Evolutionary conservation across 192 early-diverging fungal species (phyloP), one percentile per base, ranked within the genome.

Genomic region (Cladochytrium replicatum): DNA sequence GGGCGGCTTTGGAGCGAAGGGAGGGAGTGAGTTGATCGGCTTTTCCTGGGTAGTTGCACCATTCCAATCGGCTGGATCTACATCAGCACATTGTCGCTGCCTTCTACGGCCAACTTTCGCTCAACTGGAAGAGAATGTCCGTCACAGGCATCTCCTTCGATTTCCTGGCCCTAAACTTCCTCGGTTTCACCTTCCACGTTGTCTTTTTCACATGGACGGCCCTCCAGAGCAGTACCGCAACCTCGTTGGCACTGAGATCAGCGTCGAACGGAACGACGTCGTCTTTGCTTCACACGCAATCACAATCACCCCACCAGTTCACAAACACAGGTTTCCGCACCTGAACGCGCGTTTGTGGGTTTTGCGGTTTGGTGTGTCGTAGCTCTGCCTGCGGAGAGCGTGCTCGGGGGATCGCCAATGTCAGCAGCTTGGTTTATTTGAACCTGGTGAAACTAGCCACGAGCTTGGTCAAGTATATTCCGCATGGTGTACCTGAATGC

Each of bases 131-230:
- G 19, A 72, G 87, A 25, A 84, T 85, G 46, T 84, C 71, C 72
- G 86, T 92, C 6, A 70, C 82, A 30, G 92, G 92, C 0, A 65
- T 96, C 25, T 96, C 92, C 2, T 71, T 91, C 22, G 92, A 96
- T 61, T 96, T 89, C 73, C 55, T 93, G 1, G 74, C 79, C 44
- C 81, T 88, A 56, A 97, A 97, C 55, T 67, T 88, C 13, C 67
- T 81, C 38, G 93, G 93, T 7, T 97, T 97, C 42, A 39, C 80
- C 0, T 89, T 80, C 58, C 93, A 86, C 59, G 38, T 85, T 2
- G 68, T 80, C 9, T 86, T 90, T 38, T 89, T 74, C 57, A 80
- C 68, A 39, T 83, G 71, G 58, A 54, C 57, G 25, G 52, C 61
- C 9, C 71, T 85, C 25, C 77, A 75, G 71, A 84, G 9, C 74